Evolutionary conservation across 176 grass and related monocot genomes (phyloP).

Genomic region (Chrysopogon serrulatus): DNA sequence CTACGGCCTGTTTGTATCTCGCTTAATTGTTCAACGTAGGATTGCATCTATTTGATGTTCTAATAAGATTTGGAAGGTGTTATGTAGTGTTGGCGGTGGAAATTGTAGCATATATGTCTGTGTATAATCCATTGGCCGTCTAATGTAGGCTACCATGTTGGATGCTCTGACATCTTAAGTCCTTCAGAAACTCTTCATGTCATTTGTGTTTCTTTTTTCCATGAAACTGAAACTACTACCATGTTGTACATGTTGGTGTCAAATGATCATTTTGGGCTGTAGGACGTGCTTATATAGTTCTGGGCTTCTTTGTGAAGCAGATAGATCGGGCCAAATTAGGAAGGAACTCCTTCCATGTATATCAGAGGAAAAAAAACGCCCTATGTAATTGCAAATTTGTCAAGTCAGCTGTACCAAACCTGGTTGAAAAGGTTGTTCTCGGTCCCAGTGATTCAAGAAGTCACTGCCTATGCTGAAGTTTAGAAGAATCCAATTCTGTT

Average conservation of each 20-base stretch:
- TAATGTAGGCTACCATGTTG: slow-evolving; percentile 18
- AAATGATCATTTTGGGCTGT: background rate
- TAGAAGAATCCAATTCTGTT: background rate
- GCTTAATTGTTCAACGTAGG: slow-evolving; percentile 25
- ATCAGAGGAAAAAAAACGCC: no score
- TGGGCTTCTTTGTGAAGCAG: background rate
- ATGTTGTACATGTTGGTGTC: background rate
- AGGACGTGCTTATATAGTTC: background rate
- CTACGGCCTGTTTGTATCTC: slow-evolving; percentile 19
- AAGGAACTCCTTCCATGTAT: background rate
- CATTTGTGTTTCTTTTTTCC: background rate
- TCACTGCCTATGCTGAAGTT: background rate
- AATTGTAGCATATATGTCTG: slow-evolving; percentile 30
- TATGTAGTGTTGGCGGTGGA: slow-evolving; percentile 31
- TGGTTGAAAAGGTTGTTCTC: background rate
- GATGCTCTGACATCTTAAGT: slow-evolving; percentile 8
- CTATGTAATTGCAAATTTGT: background rate
- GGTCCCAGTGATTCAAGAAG: background rate
- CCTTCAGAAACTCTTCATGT: background rate
- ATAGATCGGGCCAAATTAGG: background rate
- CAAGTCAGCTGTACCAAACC: background rate
- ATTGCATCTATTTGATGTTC: slow-evolving; percentile 23
- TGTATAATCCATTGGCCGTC: slow-evolving; percentile 16
- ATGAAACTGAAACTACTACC: background rate
- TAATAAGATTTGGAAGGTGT: slow-evolving; percentile 33